These are phyloP conservation scores for Canna indica DNA, from an alignment of 176 grass and related monocot species.

Conservation along the genomic window DNA sequence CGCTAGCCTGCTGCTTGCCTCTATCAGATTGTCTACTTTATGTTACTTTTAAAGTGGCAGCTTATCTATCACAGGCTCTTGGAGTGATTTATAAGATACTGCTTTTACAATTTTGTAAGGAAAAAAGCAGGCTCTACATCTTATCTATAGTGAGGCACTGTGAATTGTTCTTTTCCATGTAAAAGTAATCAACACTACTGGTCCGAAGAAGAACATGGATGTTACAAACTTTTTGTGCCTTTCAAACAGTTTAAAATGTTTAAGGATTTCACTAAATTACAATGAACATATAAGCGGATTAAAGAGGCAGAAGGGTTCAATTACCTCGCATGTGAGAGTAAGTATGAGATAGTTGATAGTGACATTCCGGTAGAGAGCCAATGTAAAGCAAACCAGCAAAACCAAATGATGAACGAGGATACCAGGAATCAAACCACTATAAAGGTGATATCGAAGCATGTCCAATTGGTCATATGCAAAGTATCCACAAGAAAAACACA, in stretches of 20 bases:
- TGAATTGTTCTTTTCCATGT: background rate
- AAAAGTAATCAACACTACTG: background rate
- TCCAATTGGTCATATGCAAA: conserved; percentile 99
- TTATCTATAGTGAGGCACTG: background rate
- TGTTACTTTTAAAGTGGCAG: too few species aligned
- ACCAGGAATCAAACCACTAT: conserved; percentile 62
- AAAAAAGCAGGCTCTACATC: background rate
- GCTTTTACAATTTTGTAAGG: background rate
- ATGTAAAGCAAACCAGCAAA: conserved; percentile 87
- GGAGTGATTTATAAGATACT: background rate
- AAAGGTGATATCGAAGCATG: conserved; percentile 63
- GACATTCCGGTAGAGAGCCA: conserved; percentile 72
- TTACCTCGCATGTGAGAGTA: conserved; percentile 75
- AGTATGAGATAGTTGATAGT: conserved; percentile 96
- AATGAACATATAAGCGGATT: background rate
- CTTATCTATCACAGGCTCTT: background rate
- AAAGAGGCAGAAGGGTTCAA: background rate
- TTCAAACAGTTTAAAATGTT: background rate
- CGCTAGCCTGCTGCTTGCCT: too few species aligned
- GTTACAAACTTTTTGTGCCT: background rate
- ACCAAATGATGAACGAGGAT: conserved; percentile 96
- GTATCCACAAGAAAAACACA: conserved; percentile 93
- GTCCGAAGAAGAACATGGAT: background rate
- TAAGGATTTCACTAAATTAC: background rate
- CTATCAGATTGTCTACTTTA: too few species aligned